Base-by-base conservation (phyloP, 2,329 filamentous ascomycete genomes). In the Bipolaris oryzae region DNA sequence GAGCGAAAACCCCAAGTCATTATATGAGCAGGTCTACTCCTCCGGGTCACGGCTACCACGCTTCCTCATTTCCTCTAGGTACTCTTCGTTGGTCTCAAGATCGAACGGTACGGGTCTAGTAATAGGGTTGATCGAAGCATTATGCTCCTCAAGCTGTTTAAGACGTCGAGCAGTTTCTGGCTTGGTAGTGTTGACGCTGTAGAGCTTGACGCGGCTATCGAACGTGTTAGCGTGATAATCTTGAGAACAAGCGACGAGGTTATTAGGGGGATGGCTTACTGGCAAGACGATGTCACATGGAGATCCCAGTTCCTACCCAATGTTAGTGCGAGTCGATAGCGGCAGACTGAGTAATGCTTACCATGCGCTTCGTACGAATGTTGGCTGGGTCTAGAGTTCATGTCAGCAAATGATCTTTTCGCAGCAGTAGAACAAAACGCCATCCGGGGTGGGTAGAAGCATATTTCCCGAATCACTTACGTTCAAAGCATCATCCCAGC, bases 221-320 rank as follows among this genome's bases (percentile, higher is more conserved):
- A 3, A 21, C 5, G 41, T 6, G 41, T 52, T 35, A 58, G 47
- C 23, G 5, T 6, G 1, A 25, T 7, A 2, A 23, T 13, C 33
- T 16, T 18, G 7, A 13, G 18, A 18, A 2, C 4, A 10, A 15
- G 5, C 9, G 6, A 20, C 3, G 13, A 25, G 5, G 1, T 7
- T 10, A 3, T 13, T 5, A 7, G 7, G 47, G 13, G n/a, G 2
- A 28, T 2, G 7, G 58, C 69, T 55, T 63, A 69, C 68, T 89
- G 87, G 54, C 83, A 86, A 0, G 81, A 85, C 6, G 80, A 84
- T 0, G 86, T 89, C 3, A 89, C 85, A 65, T 89, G 87, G 18
- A 89, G 73, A 15, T 84, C 86, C 85, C 85, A 89, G 65, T 89
- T 89, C 82, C 80, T 88, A 76, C 71, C 67, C 34, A 25, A 11